Percentiles rank a stretch among this genome's conserved stretches.
phyloP scores from a whole-genome alignment of 768 basidiomycete species.

The Hypholoma sublateritium region DNA sequence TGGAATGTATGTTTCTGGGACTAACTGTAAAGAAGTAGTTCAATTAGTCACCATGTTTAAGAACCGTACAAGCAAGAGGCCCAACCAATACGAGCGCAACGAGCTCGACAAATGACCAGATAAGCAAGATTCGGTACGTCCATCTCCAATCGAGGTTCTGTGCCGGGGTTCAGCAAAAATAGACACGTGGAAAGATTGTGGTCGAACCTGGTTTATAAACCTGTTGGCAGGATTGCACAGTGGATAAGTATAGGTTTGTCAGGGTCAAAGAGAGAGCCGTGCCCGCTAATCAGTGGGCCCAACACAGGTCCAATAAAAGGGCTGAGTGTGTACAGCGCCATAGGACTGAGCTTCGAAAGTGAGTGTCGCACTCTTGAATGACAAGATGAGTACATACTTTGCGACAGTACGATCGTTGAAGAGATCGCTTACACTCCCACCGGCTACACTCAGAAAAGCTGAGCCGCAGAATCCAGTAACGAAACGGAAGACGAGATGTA shows the following conservation, averaged over 20 bases:
- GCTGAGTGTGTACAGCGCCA: slow-evolving; percentile 55
- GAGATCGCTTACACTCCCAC: slow-evolving; percentile 56
- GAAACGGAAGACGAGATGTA: slow-evolving; percentile 60
- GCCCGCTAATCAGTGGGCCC: slow-evolving; percentile 63
- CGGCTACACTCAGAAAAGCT: slow-evolving; percentile 56
- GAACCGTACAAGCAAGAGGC: no score
- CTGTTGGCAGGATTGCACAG: slow-evolving; percentile 20
- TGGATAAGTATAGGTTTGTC: background rate
- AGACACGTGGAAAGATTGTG: background rate
- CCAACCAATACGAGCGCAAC: slow-evolving; percentile 14
- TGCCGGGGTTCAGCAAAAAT: background rate
- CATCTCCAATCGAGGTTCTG: slow-evolving; percentile 68
- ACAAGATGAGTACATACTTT: slow-evolving; percentile 33
- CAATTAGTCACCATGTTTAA: background rate
- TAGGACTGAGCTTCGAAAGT: slow-evolving; percentile 32
- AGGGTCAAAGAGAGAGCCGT: slow-evolving; percentile 13
- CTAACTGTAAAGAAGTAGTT: slow-evolving; percentile 37
- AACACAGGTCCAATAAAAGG: slow-evolving; percentile 53
- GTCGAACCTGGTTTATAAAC: slow-evolving; percentile 68
- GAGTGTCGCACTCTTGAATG: background rate
- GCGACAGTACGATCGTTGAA: slow-evolving; percentile 58
- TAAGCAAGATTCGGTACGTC: slow-evolving; percentile 71
- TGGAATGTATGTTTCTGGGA: slow-evolving; percentile 74
- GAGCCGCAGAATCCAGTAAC: slow-evolving; percentile 56
- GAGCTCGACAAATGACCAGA: slow-evolving; percentile 64